Percentiles rank a stretch among this genome's conserved stretches.
Conservation (phyloP, 768 basidiomycete genomes). For the Panaeolus cyanescens region DNA sequence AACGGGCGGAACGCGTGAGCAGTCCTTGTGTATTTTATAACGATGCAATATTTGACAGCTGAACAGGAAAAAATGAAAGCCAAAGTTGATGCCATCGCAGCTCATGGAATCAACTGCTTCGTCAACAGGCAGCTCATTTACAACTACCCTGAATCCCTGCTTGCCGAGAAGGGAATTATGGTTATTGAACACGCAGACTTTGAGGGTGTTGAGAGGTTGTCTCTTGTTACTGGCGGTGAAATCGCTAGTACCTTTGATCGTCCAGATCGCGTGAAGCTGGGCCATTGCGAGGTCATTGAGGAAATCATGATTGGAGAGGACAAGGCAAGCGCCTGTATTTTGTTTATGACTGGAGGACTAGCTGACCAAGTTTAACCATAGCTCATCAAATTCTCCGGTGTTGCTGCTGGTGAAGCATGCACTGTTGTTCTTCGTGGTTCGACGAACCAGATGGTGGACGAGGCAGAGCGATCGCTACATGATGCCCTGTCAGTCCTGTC, state of each 20-base stretch:
- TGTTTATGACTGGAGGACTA: no score
- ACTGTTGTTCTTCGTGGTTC: conserved; percentile 97
- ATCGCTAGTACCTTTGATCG: conserved; percentile 95
- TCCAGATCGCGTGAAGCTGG: conserved; percentile 90
- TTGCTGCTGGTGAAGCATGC: conserved; percentile 96
- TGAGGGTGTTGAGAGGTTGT: conserved; percentile 95
- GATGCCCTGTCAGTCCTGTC: conserved; percentile 97
- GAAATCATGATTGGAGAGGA: conserved; percentile 99
- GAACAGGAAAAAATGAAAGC: conserved; percentile 98
- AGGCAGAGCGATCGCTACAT: conserved; percentile 96
- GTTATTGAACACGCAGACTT: conserved; percentile 99
- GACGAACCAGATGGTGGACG: conserved; percentile 98
- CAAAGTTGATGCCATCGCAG: conserved; percentile 92
- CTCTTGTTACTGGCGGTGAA: conserved; percentile 96
- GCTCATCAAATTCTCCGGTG: conserved; percentile 99
- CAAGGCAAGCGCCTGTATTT: conserved; percentile 57
- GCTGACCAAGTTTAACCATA: conserved; percentile 30
- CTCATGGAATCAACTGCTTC: conserved; percentile 95
- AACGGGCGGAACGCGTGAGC: conserved; percentile 87
- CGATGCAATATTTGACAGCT: not conserved
- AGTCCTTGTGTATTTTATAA: not conserved
- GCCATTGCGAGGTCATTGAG: conserved; percentile 92
- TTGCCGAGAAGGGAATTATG: conserved; percentile 95
- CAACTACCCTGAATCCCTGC: conserved; percentile 96
- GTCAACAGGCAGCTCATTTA: conserved; percentile 98